phyloP scores from a whole-genome alignment of 2,329 filamentous ascomycete species.

The Aspergillus sp. region DNA sequence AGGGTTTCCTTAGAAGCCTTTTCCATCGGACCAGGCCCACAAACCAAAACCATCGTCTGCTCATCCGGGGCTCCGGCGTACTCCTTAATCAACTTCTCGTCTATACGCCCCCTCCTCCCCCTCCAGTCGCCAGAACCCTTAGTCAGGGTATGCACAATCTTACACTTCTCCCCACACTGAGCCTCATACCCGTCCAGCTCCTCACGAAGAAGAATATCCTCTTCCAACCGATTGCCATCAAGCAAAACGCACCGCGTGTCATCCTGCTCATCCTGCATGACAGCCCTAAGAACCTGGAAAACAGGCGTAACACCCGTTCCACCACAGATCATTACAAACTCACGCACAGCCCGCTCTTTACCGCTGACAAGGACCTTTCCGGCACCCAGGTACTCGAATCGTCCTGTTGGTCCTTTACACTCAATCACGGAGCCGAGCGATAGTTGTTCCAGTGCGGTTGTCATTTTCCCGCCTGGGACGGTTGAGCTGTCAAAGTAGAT shows the following conservation, averaged over 20 bases:
- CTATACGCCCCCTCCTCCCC: constrained; percentile 68
- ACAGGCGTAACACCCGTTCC: constrained; percentile 93
- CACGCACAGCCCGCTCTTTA: constrained; percentile 56
- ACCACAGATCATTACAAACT: constrained; percentile 82
- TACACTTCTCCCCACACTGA: constrained; percentile 53
- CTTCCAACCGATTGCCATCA: constrained; percentile 72
- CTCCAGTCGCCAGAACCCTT: constrained; percentile 64
- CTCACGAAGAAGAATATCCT: constrained; percentile 77
- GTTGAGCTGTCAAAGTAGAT: constrained; percentile 67
- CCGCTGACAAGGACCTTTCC: constrained; percentile 65
- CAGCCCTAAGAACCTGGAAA: constrained; percentile 75
- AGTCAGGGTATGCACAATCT: constrained; percentile 69
- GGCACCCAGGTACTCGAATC: constrained; percentile 73
- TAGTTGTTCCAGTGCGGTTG: constrained; percentile 71
- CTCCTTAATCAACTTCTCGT: constrained; percentile 59
- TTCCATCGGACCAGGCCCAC: constrained; percentile 76
- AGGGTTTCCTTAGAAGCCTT: constrained; percentile 61
- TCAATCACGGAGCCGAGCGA: constrained; percentile 73
- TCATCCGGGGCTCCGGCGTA: constrained; percentile 50
- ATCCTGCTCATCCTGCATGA: constrained; percentile 66
- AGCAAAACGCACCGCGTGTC: constrained; percentile 69
- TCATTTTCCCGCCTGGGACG: constrained; percentile 74
- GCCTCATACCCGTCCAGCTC: constrained; percentile 67
- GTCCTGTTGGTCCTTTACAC: constrained; percentile 85
- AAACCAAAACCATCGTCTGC: constrained; percentile 68